Conservation (phyloP, 352 stramenopile genomes). For the Phytopythium vexans region DNA sequence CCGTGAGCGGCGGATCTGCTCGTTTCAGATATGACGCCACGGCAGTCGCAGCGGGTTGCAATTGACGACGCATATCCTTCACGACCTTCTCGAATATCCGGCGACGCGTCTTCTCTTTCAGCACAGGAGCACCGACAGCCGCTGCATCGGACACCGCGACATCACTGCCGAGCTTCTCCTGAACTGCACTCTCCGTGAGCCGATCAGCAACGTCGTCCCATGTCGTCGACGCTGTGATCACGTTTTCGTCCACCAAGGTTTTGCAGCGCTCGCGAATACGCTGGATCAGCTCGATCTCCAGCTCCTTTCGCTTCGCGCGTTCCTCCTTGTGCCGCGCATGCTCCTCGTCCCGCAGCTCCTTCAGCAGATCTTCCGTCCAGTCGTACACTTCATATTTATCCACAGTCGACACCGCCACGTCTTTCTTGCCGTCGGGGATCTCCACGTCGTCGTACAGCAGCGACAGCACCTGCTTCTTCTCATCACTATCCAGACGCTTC, state of each 20-base stretch:
- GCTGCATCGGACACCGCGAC: slow-evolving; percentile 8
- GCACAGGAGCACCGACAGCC: slow-evolving; percentile 2
- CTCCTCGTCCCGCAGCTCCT: slow-evolving; percentile 41
- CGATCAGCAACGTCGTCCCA: slow-evolving; percentile 22
- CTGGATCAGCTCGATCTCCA: slow-evolving; percentile 26
- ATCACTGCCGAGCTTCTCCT: slow-evolving; percentile 7
- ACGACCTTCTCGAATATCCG: slow-evolving; percentile 54
- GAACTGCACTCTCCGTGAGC: slow-evolving; percentile 7
- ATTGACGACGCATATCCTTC: slow-evolving; percentile 26
- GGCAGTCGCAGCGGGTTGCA: slow-evolving; percentile 19
- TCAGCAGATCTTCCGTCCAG: slow-evolving; percentile 51
- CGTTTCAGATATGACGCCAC: slow-evolving; percentile 31
- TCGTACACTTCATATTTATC: slow-evolving; percentile 64
- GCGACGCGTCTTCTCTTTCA: slow-evolving; percentile 45
- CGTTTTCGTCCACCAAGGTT: slow-evolving; percentile 5
- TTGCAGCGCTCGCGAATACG: slow-evolving; percentile 30
- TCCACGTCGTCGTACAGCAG: slow-evolving; percentile 36
- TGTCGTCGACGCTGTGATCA: slow-evolving; percentile 21
- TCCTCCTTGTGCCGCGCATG: slow-evolving; percentile 42
- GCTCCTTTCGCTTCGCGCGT: slow-evolving; percentile 36
- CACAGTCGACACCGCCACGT: slow-evolving; percentile 22
- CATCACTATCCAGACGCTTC: slow-evolving; percentile 38
- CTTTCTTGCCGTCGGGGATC: slow-evolving; percentile 9
- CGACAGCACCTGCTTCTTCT: slow-evolving; percentile 42
- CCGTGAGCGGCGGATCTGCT: slow-evolving; percentile 22